Evolutionary conservation across 768 basidiomycete genomes (phyloP).

Genomic region (Pholiota microspora): DNA sequence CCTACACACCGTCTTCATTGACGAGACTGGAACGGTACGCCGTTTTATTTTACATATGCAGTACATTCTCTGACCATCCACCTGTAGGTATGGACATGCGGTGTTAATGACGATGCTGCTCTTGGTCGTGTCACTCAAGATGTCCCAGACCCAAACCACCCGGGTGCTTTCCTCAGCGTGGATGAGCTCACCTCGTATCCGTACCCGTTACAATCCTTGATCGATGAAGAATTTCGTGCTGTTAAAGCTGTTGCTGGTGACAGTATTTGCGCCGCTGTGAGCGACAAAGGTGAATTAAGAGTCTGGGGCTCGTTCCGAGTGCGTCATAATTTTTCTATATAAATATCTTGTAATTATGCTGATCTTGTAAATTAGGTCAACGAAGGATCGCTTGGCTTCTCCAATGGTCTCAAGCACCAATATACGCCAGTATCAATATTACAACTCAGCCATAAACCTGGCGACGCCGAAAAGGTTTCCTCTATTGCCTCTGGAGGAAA

Average conservation of each 20-base stretch:
- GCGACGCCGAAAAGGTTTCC: constrained; percentile 68
- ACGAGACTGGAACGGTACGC: constrained; percentile 88
- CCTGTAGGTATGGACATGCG: constrained; percentile 82
- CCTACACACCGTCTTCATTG: constrained; percentile 85
- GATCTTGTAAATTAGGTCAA: constrained; percentile 44
- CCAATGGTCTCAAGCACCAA: constrained; percentile 63
- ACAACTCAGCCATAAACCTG: constrained; percentile 56
- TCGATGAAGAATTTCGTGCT: constrained; percentile 81
- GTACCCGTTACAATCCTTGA: constrained; percentile 64
- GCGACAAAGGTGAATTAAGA: constrained; percentile 73
- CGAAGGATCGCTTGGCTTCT: constrained; percentile 86
- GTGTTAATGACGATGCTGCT: constrained; percentile 87
- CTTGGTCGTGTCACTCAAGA: constrained; percentile 74
- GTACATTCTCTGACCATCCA: constrained; percentile 8
- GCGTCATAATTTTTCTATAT: constrained; percentile 26
- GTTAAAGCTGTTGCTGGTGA: constrained; percentile 85
- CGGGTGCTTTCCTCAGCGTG: constrained; percentile 53
- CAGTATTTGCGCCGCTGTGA: constrained; percentile 83
- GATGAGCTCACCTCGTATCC: constrained; percentile 56
- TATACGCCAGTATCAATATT: constrained; percentile 63
- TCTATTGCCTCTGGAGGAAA: constrained; percentile 82
- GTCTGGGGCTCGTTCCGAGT: constrained; percentile 93
- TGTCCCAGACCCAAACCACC: constrained; percentile 59
- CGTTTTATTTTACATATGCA: constrained; percentile 19
- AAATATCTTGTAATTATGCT: constrained; percentile 3